Conservation (phyloP, 148 eudicot genomes). For the Linanthus parryae region DNA sequence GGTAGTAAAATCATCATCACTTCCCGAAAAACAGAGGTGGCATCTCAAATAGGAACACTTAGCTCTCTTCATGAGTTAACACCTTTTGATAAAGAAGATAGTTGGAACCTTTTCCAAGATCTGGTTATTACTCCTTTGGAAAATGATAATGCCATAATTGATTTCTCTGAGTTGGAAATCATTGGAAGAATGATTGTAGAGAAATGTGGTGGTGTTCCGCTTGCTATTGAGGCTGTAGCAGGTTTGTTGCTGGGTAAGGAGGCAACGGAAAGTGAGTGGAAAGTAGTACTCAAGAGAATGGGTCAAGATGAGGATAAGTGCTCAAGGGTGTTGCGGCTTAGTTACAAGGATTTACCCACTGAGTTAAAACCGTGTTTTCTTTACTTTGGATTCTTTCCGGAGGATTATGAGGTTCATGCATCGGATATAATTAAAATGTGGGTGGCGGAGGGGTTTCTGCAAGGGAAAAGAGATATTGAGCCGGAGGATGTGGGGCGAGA, state of each 20-base stretch:
- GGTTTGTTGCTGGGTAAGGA: background rate
- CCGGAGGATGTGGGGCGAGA: background rate
- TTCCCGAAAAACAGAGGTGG: background rate
- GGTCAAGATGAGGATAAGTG: background rate
- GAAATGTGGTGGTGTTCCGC: conserved; percentile 10
- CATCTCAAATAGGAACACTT: background rate
- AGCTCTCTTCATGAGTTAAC: conserved; percentile 2
- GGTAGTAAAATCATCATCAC: conserved; percentile 15
- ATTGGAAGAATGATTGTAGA: background rate
- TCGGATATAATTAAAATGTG: conserved; percentile 2
- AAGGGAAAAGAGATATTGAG: background rate
- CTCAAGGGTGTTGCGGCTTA: background rate
- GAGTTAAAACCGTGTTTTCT: conserved; percentile 10
- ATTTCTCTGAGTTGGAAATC: background rate
- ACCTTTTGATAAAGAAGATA: conserved; percentile 1
- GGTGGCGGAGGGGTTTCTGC: conserved; percentile 9
- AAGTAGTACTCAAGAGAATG: background rate
- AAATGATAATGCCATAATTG: background rate
- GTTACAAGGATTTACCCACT: conserved; percentile 14
- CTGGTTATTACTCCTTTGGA: background rate
- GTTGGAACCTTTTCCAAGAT: conserved; percentile 4
- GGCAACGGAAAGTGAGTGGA: background rate
- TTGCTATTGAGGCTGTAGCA: conserved; percentile 1
- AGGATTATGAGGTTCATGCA: conserved; percentile 9
- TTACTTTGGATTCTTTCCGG: conserved; percentile 12